These are phyloP conservation scores for Leccinum rimulosum DNA, from an alignment of 768 basidiomycete genomes.

Conservation along the genomic window DNA sequence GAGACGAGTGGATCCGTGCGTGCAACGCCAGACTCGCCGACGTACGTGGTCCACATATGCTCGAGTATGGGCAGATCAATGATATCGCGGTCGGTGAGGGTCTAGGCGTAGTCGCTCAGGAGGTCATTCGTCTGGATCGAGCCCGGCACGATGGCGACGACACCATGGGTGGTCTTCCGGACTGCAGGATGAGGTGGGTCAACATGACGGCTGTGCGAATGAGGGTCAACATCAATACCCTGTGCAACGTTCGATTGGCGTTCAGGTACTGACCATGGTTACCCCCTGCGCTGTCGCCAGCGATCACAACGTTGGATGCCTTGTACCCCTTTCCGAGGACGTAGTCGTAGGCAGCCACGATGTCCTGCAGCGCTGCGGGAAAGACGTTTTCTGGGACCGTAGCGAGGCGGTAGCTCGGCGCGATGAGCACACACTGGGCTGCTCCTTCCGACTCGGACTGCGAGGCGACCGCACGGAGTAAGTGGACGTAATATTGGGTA, in stretches of 20 bases:
- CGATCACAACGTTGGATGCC: conserved; percentile 16
- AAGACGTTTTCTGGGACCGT: conserved; percentile 22
- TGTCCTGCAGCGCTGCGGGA: conserved; percentile 23
- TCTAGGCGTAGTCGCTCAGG: conserved; percentile 2
- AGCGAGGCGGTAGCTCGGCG: conserved; percentile 26
- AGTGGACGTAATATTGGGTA: not conserved
- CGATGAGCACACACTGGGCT: conserved; percentile 13
- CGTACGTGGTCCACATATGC: not conserved
- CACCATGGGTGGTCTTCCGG: conserved; percentile 43
- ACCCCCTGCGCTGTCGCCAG: conserved; percentile 28
- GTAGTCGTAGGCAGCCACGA: conserved; percentile 27
- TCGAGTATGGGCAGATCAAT: not conserved
- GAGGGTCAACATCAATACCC: no score
- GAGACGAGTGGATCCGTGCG: conserved; percentile 20
- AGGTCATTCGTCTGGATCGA: conserved; percentile 4
- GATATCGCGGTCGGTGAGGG: conserved; percentile 1
- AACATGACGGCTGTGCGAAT: conserved; percentile 17
- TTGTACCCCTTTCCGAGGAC: conserved; percentile 24
- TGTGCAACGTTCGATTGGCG: not conserved
- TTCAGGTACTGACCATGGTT: conserved; percentile 19
- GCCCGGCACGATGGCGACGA: conserved; percentile 55
- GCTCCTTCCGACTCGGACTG: not conserved
- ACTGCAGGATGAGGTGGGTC: conserved; percentile 45
- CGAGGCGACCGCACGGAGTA: conserved; percentile 12
- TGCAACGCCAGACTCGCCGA: conserved; percentile 11